phyloP scores from a whole-genome alignment of 129 eudicot species.

The Logfia minima region DNA sequence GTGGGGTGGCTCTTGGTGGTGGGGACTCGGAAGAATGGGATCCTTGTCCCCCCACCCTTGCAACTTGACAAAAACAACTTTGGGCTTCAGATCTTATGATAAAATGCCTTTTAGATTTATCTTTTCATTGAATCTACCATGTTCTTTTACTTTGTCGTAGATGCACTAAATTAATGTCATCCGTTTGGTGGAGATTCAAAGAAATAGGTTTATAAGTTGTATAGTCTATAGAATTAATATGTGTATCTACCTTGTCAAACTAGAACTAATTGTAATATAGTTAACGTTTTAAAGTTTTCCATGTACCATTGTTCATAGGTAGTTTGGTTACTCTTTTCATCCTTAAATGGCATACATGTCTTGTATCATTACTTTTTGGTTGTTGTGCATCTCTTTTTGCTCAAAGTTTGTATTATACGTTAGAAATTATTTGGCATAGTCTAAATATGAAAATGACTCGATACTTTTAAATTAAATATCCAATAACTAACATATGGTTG shows the following conservation, averaged over 20 bases:
- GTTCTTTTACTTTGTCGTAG: neutral
- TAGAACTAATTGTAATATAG: neutral
- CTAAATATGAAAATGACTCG: neutral
- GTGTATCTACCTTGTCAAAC: neutral
- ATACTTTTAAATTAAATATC: neutral
- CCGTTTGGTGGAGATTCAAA: neutral
- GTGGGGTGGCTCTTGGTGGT: constrained; percentile 27
- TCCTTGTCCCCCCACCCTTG: constrained; percentile 23
- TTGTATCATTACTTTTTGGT: neutral
- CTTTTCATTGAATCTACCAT: neutral
- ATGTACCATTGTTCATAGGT: too few relatives aligned
- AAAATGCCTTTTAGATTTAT: neutral
- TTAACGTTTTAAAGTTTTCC: neutral
- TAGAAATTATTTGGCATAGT: neutral
- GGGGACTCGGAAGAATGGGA: constrained; percentile 33
- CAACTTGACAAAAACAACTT: constrained; percentile 19
- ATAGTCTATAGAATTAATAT: neutral
- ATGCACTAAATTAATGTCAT: neutral
- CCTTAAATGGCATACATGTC: too few relatives aligned
- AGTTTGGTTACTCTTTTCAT: too few relatives aligned
- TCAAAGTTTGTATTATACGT: too few relatives aligned
- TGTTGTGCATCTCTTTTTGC: neutral
- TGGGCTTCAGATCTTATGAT: neutral
- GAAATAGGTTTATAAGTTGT: too few relatives aligned
- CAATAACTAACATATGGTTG: neutral